A percentile compares a stretch with the other conserved stretches of the same genome.
phyloP scores from a whole-genome alignment of 1,139 yeast genomes.

The Candida pseudoviswanathii region DNA sequence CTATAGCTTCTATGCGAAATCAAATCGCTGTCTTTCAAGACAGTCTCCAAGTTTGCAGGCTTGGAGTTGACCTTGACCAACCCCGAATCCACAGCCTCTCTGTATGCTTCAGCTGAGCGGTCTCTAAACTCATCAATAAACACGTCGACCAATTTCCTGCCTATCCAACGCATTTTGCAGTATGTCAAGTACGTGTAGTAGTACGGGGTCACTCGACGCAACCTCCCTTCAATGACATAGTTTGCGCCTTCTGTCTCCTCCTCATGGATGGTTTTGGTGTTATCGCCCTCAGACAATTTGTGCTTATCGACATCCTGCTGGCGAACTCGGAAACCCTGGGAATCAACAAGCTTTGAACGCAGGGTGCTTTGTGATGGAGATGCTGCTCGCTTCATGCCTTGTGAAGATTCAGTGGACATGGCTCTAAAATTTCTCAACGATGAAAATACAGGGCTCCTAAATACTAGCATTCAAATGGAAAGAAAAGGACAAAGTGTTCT shows the following conservation, averaged over 20 bases:
- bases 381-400: conserved; percentile 26
- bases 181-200: conserved; percentile 87
- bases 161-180: conserved; percentile 92
- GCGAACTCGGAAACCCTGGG: conserved; percentile 51
- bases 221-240: conserved; percentile 55
- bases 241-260: conserved; percentile 57
- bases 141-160: conserved; percentile 72
- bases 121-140: conserved; percentile 86
- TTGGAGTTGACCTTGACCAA: conserved; percentile 70
- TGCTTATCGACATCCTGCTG: conserved; percentile 49
- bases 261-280: conserved; percentile 50
- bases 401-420: conserved; percentile 2
- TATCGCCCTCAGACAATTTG: conserved; percentile 24
- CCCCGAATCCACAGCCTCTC: conserved; percentile 68
- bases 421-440: background rate
- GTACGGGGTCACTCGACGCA: conserved; percentile 82
- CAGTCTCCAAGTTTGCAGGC: conserved; percentile 63
- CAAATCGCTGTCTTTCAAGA: conserved; percentile 81
- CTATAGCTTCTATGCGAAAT: conserved; percentile 82
- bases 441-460: background rate
- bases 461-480: background rate
- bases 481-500: background rate
- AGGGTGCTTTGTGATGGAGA: conserved; percentile 17
- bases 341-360: conserved; percentile 38
- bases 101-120: conserved; percentile 68